Conservation (phyloP, 495 filamentous ascomycete species). For the Amphirosellinia nigrospora region DNA sequence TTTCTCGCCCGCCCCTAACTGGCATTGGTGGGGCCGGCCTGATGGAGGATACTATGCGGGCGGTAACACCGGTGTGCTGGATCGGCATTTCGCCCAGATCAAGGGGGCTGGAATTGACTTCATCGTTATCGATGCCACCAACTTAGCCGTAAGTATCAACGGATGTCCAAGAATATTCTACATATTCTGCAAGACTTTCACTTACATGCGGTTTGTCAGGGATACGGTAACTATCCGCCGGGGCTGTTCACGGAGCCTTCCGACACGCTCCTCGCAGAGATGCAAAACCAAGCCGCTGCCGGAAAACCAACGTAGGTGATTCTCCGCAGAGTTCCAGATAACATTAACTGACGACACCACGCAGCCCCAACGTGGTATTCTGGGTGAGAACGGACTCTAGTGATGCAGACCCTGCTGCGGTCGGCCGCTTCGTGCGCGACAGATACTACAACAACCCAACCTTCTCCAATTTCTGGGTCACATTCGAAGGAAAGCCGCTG, state of each 20-base stretch:
- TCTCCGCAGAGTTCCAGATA: neutral
- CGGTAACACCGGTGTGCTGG: neutral
- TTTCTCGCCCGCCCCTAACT: neutral
- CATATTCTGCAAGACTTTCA: neutral
- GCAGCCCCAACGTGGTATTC: neutral
- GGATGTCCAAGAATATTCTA: neutral
- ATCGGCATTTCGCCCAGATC: neutral
- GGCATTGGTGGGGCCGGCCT: neutral
- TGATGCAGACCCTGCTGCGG: neutral
- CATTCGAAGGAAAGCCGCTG: neutral
- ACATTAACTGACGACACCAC: neutral
- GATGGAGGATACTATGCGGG: neutral
- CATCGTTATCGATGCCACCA: neutral
- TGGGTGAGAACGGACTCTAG: neutral
- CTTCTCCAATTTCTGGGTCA: neutral
- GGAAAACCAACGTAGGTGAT: neutral
- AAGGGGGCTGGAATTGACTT: constrained; percentile 1
- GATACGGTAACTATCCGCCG: neutral
- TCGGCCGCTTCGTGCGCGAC: neutral
- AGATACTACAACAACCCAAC: neutral
- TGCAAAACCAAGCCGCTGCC: neutral
- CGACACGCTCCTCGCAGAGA: neutral
- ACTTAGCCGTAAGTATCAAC: neutral
- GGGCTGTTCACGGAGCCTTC: constrained; percentile 1
- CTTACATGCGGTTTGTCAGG: neutral